Conservation (phyloP, 352 stramenopile genomes). For the Peronosclerospora sorghi region DNA sequence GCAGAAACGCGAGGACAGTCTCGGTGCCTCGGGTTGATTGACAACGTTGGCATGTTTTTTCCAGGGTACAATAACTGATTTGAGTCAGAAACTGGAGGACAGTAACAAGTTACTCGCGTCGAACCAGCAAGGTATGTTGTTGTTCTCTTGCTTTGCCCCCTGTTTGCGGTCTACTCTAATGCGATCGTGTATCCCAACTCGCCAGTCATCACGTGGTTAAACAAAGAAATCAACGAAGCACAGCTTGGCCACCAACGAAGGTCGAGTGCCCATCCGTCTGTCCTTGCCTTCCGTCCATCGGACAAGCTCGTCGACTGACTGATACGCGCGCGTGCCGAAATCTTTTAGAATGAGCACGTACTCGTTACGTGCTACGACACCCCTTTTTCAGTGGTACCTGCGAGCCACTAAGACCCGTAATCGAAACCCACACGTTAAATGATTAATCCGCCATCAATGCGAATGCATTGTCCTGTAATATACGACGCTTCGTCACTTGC, state of each 20-base stretch:
- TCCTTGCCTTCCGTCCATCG: constrained; percentile 52
- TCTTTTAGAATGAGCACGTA: no score
- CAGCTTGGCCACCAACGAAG: constrained; percentile 64
- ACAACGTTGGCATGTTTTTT: no score
- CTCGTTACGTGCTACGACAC: no score
- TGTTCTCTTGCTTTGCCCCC: neutral
- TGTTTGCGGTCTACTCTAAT: no score
- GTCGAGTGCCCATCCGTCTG: constrained; percentile 49
- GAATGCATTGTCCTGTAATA: constrained; percentile 79
- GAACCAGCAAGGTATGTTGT: constrained; percentile 74
- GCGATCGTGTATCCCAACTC: no score
- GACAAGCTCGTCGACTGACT: constrained; percentile 24
- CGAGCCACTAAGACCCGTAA: neutral
- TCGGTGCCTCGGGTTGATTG: no score
- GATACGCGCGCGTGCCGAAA: no score
- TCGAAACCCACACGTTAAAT: constrained; percentile 44
- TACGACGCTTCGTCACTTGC: constrained; percentile 64
- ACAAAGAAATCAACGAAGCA: constrained; percentile 88
- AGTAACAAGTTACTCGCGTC: constrained; percentile 81
- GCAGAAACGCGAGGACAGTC: no score
- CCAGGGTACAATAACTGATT: constrained; percentile 55
- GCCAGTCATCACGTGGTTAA: constrained; percentile 85
- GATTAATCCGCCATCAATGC: constrained; percentile 65
- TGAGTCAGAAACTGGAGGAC: constrained; percentile 80
- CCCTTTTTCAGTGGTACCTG: no score